Base-by-base conservation (phyloP, 345 rosid species). In the Eucalyptus fibrosa region DNA sequence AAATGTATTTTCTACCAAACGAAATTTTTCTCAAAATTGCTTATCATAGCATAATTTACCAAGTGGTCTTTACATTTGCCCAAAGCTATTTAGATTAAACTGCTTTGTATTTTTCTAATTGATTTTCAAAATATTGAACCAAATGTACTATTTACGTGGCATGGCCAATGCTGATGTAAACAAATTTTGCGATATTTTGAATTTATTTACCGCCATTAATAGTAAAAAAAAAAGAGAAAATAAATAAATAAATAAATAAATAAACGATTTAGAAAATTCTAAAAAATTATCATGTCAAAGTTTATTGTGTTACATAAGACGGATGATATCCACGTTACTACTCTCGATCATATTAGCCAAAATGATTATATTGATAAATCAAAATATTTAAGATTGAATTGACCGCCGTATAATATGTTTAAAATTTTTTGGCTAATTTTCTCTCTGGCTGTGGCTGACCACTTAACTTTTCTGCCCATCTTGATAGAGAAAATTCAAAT, bases 391-490 rank as follows among this genome's bases (percentile, higher is more conserved):
- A 62, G 2, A 62, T 1, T 30, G 17, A 62, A 62, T 30, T 62
- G 3, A 12, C 2, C 3, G 1, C 0, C 0, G 2, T 1, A 62
- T 12, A 28, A 62, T 28, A 62, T 6, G n/a, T 30, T 30, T 13
- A 6, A 3, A 28, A 6, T 13, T 6, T 12, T 62, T 30, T 62
- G 4, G 34, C 16, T 62, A 62, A 28, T 13, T 62, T 62, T 62
- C 34, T 14, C 16, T 62, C 2, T 13, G 1, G 17, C 17, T 6
- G 2, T 30, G 16, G 9, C 69, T 1, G 2, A 62, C 16, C 34
- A 6, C 69, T 6, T 62, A 2, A 3, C 69, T 62, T 30, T 13
- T 62, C 1, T 30, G 69, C 34, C 34, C 8, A 62, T 62, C 34
- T 30, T 13, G 17, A 62, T 30, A 62, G 34, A 30, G 69, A 28